These are phyloP conservation scores for Neofusicoccum sp. DNA, from an alignment of 2,329 filamentous ascomycete genomes.

Conservation along the genomic window DNA sequence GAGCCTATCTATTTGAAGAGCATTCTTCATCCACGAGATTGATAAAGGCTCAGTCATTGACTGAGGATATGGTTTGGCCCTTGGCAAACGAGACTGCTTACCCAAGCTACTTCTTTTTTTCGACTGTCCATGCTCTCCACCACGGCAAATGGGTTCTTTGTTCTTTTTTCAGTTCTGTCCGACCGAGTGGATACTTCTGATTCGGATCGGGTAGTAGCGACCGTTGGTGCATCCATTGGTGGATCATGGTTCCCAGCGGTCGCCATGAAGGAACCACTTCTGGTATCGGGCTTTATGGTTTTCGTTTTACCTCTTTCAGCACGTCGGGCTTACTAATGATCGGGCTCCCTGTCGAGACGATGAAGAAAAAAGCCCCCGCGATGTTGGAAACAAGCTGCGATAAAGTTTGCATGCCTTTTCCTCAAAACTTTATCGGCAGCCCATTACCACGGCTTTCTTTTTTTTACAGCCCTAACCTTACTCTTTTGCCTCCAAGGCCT, in stretches of 20 bases:
- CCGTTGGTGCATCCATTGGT: not conserved
- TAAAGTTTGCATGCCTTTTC: not conserved
- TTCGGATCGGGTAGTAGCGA: not conserved
- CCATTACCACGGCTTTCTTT: not conserved
- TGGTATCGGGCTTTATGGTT: not conserved
- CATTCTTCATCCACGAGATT: constrained; percentile 3
- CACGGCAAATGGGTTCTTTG: not conserved
- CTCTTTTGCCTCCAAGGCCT: not conserved
- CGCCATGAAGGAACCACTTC: too few relatives aligned
- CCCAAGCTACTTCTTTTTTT: not conserved
- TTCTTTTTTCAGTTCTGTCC: not conserved
- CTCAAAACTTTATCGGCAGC: not conserved
- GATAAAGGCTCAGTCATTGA: constrained; percentile 8
- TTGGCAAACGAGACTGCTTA: constrained; percentile 1
- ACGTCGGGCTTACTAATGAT: not conserved
- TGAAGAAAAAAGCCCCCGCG: not conserved
- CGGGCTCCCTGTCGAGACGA: not conserved
- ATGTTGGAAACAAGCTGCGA: not conserved
- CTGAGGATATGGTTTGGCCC: not conserved
- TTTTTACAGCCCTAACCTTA: not conserved
- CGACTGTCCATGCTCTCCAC: not conserved
- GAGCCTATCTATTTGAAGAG: constrained; percentile 7
- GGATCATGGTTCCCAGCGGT: not conserved
- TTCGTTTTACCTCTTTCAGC: not conserved
- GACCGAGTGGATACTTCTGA: not conserved